A percentile compares a stretch with the other conserved stretches of the same genome.
These are phyloP conservation scores for Xanthoceras sorbifolium DNA, from an alignment of 345 rosid genomes.

Conservation along the genomic window DNA sequence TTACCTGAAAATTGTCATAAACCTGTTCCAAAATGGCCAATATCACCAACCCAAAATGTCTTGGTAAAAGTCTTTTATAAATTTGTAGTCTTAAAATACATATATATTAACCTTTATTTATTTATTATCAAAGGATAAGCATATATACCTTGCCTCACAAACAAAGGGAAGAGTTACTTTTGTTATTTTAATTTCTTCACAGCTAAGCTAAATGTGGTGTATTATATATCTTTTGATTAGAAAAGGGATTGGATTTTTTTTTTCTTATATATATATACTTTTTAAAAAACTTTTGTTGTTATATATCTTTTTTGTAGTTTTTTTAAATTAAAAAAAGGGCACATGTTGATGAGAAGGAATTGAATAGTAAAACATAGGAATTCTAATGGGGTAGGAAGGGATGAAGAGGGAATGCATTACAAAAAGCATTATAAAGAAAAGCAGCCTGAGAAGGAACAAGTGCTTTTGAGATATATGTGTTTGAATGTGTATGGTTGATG, in stretches of 20 bases:
- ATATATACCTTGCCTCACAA: too few species aligned
- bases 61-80: too few species aligned
- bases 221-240: conserved; percentile 19
- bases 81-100: too few species aligned
- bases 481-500: conserved; percentile 21
- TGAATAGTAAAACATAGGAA: conserved; percentile 12
- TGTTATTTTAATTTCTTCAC: conserved; percentile 28
- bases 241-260: conserved; percentile 10
- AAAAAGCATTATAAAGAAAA: not conserved
- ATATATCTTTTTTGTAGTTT: not conserved
- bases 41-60: too few species aligned
- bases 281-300: not conserved
- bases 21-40: too few species aligned
- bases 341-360: not conserved
- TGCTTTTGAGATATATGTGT: conserved; percentile 19
- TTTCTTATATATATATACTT: not conserved
- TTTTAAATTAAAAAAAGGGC: not conserved
- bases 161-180: too few species aligned
- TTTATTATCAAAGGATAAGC: too few species aligned
- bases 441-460: conserved; percentile 20
- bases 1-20: too few species aligned
- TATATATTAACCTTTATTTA: too few species aligned
- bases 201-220: conserved; percentile 25
- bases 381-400: not conserved
- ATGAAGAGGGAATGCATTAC: not conserved